A percentile compares a stretch with the other conserved stretches of the same genome.
Conservation (phyloP, 805 yeast species). For the Ogataea glucozyma region DNA sequence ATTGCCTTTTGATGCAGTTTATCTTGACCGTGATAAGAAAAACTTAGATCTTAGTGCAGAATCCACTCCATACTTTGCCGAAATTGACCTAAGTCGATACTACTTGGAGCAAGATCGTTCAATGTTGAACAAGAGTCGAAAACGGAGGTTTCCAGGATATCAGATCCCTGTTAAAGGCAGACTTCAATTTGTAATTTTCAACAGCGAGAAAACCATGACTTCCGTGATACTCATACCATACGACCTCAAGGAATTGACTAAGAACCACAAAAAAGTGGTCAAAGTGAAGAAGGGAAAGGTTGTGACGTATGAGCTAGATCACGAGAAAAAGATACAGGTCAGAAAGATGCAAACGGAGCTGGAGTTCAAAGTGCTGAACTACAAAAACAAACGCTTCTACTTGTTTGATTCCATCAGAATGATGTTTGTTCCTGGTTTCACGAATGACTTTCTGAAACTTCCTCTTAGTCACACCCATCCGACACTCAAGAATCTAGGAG, state of each 20-base stretch:
- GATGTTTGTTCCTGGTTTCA: conserved; percentile 28
- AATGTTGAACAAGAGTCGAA: conserved; percentile 8
- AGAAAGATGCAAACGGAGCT: conserved; percentile 28
- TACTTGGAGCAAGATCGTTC: conserved; percentile 25
- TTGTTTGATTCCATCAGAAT: conserved; percentile 34
- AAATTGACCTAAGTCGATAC: conserved; percentile 30
- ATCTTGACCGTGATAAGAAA: conserved; percentile 13
- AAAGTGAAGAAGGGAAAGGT: conserved; percentile 27
- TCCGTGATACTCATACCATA: conserved; percentile 30
- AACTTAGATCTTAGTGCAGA: conserved; percentile 26
- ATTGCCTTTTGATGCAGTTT: conserved; percentile 30
- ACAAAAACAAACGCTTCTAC: conserved; percentile 27
- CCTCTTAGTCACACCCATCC: conserved; percentile 21
- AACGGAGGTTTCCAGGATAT: conserved; percentile 34
- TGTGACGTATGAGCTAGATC: conserved; percentile 23
- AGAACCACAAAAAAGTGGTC: conserved; percentile 31
- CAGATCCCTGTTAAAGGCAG: conserved; percentile 29
- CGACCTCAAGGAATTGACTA: conserved; percentile 24
- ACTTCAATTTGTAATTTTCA: conserved; percentile 34
- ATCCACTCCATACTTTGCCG: conserved; percentile 36
- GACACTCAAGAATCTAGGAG: conserved; percentile 17
- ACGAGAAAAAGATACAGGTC: conserved; percentile 12
- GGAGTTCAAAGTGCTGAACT: conserved; percentile 31
- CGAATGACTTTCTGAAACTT: conserved; percentile 22
- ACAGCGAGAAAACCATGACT: conserved; percentile 31